Percentiles rank a stretch among this genome's conserved stretches.
phyloP scores from a whole-genome alignment of 352 stramenopile species.

The Globisporangium yorkense region DNA sequence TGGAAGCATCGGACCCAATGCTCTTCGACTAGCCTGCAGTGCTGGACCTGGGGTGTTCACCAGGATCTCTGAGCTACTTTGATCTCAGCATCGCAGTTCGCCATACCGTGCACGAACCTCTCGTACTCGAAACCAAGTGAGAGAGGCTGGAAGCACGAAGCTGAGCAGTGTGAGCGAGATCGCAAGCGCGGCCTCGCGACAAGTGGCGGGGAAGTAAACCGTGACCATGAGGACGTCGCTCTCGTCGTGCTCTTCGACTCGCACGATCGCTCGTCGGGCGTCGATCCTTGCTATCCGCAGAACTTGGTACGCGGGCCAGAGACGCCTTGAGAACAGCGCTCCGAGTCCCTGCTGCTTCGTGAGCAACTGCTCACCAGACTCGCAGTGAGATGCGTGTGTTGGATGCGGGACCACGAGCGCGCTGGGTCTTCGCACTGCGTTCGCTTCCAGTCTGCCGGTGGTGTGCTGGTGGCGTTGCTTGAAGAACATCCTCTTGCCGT shows the following conservation, averaged over 20 bases:
- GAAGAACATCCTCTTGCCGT: conserved; percentile 40
- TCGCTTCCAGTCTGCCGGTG: too few relatives aligned
- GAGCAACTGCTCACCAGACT: background rate
- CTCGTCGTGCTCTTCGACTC: conserved; percentile 17
- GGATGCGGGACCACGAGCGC: conserved; percentile 3
- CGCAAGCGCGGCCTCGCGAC: background rate
- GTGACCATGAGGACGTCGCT: conserved; percentile 15
- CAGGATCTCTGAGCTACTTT: too few relatives aligned
- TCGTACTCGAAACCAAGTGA: conserved; percentile 1
- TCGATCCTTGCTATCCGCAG: conserved; percentile 16
- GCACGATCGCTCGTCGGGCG: conserved; percentile 11
- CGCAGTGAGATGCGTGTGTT: background rate
- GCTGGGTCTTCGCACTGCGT: background rate
- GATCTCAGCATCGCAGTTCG: background rate
- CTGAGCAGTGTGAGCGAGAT: conserved; percentile 16
- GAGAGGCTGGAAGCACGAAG: conserved; percentile 14
- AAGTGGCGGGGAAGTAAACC: conserved; percentile 18
- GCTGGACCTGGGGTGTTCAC: conserved; percentile 11
- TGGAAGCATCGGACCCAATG: conserved; percentile 20
- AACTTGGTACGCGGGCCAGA: conserved; percentile 14
- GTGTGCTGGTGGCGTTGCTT: conserved; percentile 11
- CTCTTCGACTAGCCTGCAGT: conserved; percentile 18
- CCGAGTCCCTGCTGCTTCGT: background rate
- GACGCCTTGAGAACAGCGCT: conserved; percentile 4
- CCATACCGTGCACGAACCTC: background rate